These are phyloP conservation scores for Alliaria petiolata DNA, from an alignment of 345 rosid species.

Conservation along the genomic window DNA sequence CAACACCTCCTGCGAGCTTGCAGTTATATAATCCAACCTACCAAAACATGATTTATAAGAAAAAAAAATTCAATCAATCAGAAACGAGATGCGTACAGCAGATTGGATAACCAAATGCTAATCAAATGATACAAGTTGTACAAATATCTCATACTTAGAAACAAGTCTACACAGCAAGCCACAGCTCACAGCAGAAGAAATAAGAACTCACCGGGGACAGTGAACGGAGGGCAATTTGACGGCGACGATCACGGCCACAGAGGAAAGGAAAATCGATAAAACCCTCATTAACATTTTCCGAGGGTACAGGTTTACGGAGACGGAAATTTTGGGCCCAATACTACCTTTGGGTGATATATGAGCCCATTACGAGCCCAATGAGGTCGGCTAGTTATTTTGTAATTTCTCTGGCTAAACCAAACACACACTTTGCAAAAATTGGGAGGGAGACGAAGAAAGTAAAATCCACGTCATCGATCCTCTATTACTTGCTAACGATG, in stretches of 20 bases:
- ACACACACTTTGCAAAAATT: not conserved
- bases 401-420: too few species aligned
- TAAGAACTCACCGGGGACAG: slow-evolving; percentile 4
- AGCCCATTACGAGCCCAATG: not conserved
- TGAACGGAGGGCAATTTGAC: not conserved
- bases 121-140: not conserved
- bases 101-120: not conserved
- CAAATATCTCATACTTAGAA: not conserved
- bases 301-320: not conserved
- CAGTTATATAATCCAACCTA: not conserved
- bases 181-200: not conserved
- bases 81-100: not conserved
- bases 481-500: not conserved
- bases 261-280: not conserved
- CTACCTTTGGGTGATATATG: not conserved
- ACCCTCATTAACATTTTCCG: not conserved
- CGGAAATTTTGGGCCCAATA: not conserved
- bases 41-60: not conserved
- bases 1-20: not conserved
- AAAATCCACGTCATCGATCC: slow-evolving; percentile 27
- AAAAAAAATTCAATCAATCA: not conserved
- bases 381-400: not conserved
- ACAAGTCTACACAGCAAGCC: not conserved
- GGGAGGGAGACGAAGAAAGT: not conserved
- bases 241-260: slow-evolving; percentile 16